Percentiles rank a stretch among this genome's conserved stretches.
Conservation (phyloP, 78 protist genomes). For the Speleostelium caveatum region DNA sequence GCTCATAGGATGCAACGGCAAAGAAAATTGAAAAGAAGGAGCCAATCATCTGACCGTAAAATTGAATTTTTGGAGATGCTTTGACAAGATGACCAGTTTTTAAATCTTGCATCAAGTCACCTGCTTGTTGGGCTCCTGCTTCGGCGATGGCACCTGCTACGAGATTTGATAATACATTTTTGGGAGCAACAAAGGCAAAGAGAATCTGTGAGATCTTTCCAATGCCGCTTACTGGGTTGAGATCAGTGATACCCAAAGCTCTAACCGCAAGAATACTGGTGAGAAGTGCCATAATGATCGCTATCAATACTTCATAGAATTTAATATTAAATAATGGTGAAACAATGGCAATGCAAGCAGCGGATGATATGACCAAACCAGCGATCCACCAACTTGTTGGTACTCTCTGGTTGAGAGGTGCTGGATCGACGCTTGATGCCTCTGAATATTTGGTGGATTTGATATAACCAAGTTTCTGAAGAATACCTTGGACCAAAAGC, state of each 20-base stretch:
- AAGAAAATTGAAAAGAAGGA: constrained; percentile 76
- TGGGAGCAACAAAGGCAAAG: constrained; percentile 80
- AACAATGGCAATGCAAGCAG: constrained; percentile 22
- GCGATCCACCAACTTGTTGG: constrained; percentile 80
- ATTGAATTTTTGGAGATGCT: constrained; percentile 85
- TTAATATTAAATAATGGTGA: constrained; percentile 37
- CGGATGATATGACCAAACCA: constrained; percentile 80
- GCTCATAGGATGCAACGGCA: constrained; percentile 82
- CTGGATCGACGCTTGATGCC: constrained; percentile 37
- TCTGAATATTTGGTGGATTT: not conserved
- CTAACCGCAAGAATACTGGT: constrained; percentile 86
- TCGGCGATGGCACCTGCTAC: constrained; percentile 90
- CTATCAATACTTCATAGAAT: constrained; percentile 40
- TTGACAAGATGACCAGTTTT: constrained; percentile 87
- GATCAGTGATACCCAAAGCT: constrained; percentile 88
- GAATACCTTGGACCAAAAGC: not conserved
- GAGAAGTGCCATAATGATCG: constrained; percentile 64
- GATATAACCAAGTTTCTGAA: not conserved
- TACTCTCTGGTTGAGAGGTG: constrained; percentile 67
- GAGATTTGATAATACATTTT: constrained; percentile 77
- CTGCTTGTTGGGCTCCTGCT: constrained; percentile 84
- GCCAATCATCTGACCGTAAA: constrained; percentile 86
- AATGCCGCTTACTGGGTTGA: constrained; percentile 88
- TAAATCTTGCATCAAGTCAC: constrained; percentile 90
- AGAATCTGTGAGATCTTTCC: constrained; percentile 89